Percentiles rank a stretch among this genome's conserved stretches.
Evolutionary conservation across 2,329 filamentous ascomycete species (phyloP).

Genomic region (Fusarium chlamydosporum): DNA sequence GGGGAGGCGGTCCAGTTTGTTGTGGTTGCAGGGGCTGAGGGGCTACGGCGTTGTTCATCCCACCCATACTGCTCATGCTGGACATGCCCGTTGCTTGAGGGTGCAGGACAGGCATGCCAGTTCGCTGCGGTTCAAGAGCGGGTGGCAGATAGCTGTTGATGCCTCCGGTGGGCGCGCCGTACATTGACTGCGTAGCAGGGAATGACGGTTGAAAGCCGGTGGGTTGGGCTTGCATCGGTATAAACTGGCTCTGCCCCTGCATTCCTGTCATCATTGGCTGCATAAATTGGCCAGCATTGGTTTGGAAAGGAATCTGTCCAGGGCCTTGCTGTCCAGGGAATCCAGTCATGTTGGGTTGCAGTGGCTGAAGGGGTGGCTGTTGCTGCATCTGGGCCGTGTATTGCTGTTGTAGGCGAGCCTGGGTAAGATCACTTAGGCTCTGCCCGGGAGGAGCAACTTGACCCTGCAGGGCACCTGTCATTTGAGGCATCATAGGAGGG

Average conservation of each 20-base stretch:
- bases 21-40: conserved; percentile 64
- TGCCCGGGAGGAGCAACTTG: conserved; percentile 81
- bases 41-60: conserved; percentile 61
- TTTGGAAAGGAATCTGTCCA: conserved; percentile 57
- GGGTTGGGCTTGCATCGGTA: conserved; percentile 70
- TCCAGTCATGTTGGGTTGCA: conserved; percentile 58
- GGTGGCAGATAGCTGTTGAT: conserved; percentile 72
- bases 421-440: conserved; percentile 79
- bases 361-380: conserved; percentile 56
- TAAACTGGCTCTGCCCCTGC: conserved; percentile 59
- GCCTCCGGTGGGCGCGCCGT: conserved; percentile 60
- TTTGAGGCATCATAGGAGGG: conserved; percentile 83
- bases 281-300: conserved; percentile 57
- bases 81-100: conserved; percentile 61
- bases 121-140: conserved; percentile 72
- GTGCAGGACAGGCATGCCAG: conserved; percentile 64
- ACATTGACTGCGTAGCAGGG: conserved; percentile 63
- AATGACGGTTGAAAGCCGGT: conserved; percentile 70
- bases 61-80: conserved; percentile 58
- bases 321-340: conserved; percentile 55
- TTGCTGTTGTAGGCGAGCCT: conserved; percentile 75
- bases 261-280: conserved; percentile 66
- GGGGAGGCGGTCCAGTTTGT: conserved; percentile 78
- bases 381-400: conserved; percentile 65
- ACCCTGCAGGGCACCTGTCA: conserved; percentile 77